Conservation (phyloP, 2,329 filamentous ascomycete species). For the Lizonia empirigonia region DNA sequence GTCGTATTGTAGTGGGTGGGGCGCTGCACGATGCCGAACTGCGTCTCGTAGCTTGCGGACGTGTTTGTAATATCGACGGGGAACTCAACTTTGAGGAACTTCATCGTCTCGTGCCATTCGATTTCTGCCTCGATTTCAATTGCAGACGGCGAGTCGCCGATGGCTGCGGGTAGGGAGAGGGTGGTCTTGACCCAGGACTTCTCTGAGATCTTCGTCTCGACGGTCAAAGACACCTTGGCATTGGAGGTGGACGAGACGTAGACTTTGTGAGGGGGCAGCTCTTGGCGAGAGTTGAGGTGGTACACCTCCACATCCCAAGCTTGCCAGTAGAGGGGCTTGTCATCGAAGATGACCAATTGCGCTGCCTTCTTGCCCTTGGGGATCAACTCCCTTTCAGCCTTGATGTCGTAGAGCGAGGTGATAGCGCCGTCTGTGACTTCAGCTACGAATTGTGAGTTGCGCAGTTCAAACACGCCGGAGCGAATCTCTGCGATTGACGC, state of each 20-base stretch:
- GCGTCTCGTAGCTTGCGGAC: constrained; percentile 93
- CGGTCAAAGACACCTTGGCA: constrained; percentile 80
- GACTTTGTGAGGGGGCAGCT: constrained; percentile 71
- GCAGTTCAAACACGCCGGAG: constrained; percentile 73
- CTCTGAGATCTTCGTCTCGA: constrained; percentile 85
- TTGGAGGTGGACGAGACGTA: constrained; percentile 72
- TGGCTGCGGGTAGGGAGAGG: constrained; percentile 75
- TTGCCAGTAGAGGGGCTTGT: constrained; percentile 97
- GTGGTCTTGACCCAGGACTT: constrained; percentile 85
- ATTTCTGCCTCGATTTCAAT: constrained; percentile 84
- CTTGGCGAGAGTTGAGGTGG: constrained; percentile 84
- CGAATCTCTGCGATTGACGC: constrained; percentile 58
- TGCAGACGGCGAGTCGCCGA: constrained; percentile 68
- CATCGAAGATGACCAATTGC: constrained; percentile 92
- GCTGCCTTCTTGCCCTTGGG: constrained; percentile 76
- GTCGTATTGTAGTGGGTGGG: constrained; percentile 98
- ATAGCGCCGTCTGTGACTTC: constrained; percentile 77
- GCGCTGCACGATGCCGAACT: constrained; percentile 84
- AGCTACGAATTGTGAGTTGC: constrained; percentile 78
- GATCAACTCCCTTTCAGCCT: constrained; percentile 76
- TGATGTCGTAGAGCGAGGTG: constrained; percentile 79
- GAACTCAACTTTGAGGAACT: constrained; percentile 98
- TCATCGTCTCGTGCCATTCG: constrained; percentile 97
- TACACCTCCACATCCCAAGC: constrained; percentile 98
- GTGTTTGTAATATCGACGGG: constrained; percentile 89